Evolutionary conservation across 2,329 filamentous ascomycete genomes (phyloP).

Genomic region (Mycosphaerelloides madeirae): DNA sequence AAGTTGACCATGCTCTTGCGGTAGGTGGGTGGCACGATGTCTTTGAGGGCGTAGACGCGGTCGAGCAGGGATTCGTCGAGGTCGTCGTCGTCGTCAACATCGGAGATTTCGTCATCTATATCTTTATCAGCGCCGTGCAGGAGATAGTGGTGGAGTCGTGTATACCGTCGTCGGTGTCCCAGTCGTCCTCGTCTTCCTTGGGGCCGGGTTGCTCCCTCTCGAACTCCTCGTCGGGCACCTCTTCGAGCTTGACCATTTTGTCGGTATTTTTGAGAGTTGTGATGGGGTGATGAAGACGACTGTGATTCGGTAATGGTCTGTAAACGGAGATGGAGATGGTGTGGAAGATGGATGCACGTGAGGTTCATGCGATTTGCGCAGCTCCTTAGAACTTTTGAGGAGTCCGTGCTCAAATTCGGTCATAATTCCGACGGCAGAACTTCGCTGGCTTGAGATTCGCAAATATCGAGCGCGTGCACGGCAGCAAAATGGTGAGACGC

Average conservation of each 20-base stretch:
- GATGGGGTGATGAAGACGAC: too few species aligned
- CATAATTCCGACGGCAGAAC: too few species aligned
- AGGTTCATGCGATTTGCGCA: too few species aligned
- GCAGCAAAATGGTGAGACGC: too few species aligned
- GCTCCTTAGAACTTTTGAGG: too few species aligned
- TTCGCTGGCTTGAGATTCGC: too few species aligned
- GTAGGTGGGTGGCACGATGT: conserved; percentile 43
- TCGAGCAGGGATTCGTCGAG: conserved; percentile 42
- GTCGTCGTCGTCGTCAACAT: conserved; percentile 60
- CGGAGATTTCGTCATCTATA: conserved; percentile 71
- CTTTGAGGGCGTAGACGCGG: conserved; percentile 41
- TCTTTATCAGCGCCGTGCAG: conserved; percentile 1
- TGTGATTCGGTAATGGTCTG: too few species aligned
- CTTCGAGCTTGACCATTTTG: conserved; percentile 91
- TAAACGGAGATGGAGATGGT: too few species aligned
- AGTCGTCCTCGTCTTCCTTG: conserved; percentile 66
- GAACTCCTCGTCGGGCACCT: conserved; percentile 97
- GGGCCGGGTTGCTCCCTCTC: conserved; percentile 63
- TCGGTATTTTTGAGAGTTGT: neutral
- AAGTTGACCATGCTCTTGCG: conserved; percentile 38
- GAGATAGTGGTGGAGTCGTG: conserved; percentile 12
- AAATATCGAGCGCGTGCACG: too few species aligned
- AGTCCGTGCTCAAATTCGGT: too few species aligned
- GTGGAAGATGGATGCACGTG: too few species aligned
- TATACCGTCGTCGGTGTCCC: conserved; percentile 88